These are phyloP conservation scores for Carex kokanica DNA, from an alignment of 176 grass and related monocot genomes.

Conservation along the genomic window DNA sequence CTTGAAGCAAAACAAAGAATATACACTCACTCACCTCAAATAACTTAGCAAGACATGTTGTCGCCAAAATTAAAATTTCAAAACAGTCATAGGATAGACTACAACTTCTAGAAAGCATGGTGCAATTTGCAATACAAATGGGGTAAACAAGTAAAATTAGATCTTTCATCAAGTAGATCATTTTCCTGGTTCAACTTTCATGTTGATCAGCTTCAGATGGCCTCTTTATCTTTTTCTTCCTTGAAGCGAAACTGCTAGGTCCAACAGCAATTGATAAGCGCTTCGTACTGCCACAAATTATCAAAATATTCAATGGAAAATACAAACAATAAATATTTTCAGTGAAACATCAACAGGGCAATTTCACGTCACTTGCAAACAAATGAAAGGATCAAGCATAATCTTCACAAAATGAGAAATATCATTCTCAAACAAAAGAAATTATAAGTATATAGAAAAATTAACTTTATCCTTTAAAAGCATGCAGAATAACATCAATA, in stretches of 20 bases:
- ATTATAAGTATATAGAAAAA: too few species aligned
- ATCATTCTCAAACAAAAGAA: background rate
- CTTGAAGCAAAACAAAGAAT: background rate
- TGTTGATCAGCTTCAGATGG: background rate
- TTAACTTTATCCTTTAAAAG: background rate
- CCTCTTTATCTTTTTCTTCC: slow-evolving; percentile 85
- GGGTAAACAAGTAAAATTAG: background rate
- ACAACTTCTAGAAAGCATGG: background rate
- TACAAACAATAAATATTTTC: background rate
- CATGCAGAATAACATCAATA: background rate
- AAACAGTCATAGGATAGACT: background rate
- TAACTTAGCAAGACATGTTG: background rate
- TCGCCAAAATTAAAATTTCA: background rate
- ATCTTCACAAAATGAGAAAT: background rate
- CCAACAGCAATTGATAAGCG: slow-evolving; percentile 66
- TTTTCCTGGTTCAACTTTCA: slow-evolving; percentile 19
- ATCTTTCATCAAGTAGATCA: background rate
- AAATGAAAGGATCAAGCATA: background rate
- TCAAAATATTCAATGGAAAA: background rate
- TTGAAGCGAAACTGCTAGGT: slow-evolving; percentile 88
- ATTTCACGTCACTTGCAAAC: background rate
- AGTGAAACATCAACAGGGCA: background rate
- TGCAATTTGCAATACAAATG: background rate
- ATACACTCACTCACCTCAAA: background rate
- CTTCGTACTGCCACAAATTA: slow-evolving; percentile 56